A percentile compares a stretch with the other conserved stretches of the same genome.
These are phyloP conservation scores for Mucor sp. DNA, from an alignment of 371 early-diverging fungal genomes.

Conservation along the genomic window DNA sequence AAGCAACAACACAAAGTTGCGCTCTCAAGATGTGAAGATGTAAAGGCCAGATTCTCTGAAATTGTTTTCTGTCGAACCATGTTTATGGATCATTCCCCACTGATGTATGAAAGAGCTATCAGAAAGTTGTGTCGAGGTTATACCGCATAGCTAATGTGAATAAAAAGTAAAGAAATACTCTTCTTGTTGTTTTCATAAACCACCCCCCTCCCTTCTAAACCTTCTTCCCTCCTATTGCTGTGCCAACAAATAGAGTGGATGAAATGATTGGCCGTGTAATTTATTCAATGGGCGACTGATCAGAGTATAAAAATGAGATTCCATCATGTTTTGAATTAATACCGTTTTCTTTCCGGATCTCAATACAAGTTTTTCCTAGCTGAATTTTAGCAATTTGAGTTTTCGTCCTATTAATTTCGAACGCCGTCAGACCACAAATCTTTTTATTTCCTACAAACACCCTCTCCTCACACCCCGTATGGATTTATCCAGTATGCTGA, in stretches of 20 bases:
- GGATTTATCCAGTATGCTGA: conserved; percentile 32
- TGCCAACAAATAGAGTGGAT: background rate
- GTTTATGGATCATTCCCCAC: conserved; percentile 75
- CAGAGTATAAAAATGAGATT: background rate
- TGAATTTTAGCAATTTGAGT: background rate
- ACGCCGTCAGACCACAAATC: background rate
- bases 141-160: background rate
- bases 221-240: background rate
- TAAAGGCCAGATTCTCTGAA: conserved; percentile 66
- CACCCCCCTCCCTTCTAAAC: background rate
- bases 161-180: background rate
- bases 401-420: background rate
- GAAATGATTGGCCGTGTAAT: background rate
- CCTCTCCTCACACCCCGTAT: conserved; percentile 9
- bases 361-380: background rate
- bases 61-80: conserved; percentile 69
- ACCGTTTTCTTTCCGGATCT: conserved; percentile 4
- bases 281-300: background rate
- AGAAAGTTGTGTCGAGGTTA: conserved; percentile 16
- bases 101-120: conserved; percentile 60
- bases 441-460: background rate
- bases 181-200: background rate
- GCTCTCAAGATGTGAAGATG: conserved; percentile 67
- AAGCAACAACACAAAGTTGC: conserved; percentile 19
- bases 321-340: background rate